phyloP scores from a whole-genome alignment of 257 asterid species.

The Ocimum tenuiflorum region DNA sequence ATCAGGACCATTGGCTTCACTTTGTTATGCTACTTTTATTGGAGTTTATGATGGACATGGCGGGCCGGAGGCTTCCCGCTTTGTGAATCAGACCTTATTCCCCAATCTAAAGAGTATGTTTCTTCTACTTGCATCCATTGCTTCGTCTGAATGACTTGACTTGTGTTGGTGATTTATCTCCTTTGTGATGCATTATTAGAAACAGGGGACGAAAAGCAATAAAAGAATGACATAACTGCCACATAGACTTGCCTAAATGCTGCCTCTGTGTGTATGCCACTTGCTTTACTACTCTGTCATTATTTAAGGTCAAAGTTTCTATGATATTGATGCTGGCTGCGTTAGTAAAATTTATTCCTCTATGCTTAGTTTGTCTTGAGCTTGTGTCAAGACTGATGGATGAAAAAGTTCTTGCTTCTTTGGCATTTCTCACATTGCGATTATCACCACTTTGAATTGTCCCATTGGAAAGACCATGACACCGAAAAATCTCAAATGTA shows the following conservation, averaged over 20 bases:
- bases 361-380: too few species aligned
- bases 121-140: neutral
- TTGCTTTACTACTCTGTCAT: neutral
- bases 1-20: slow-evolving; percentile 68
- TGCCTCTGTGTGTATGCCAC: neutral
- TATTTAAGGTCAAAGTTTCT: neutral
- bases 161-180: neutral
- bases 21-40: slow-evolving; percentile 62
- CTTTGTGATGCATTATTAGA: neutral
- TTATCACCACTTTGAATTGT: neutral
- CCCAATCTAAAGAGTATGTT: slow-evolving; percentile 74
- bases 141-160: too few species aligned
- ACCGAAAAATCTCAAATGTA: too few species aligned
- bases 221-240: neutral
- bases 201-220: neutral
- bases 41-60: slow-evolving; percentile 99
- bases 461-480: too few species aligned
- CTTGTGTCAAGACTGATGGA: too few species aligned
- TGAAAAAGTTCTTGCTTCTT: too few species aligned
- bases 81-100: slow-evolving; percentile 58
- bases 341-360: too few species aligned
- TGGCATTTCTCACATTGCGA: neutral
- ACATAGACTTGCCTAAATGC: neutral
- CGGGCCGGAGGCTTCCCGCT: slow-evolving; percentile 88
- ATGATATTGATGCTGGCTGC: neutral